These are phyloP conservation scores for Trichoderma aggressivum DNA, from an alignment of 2,329 filamentous ascomycete genomes.

Conservation along the genomic window DNA sequence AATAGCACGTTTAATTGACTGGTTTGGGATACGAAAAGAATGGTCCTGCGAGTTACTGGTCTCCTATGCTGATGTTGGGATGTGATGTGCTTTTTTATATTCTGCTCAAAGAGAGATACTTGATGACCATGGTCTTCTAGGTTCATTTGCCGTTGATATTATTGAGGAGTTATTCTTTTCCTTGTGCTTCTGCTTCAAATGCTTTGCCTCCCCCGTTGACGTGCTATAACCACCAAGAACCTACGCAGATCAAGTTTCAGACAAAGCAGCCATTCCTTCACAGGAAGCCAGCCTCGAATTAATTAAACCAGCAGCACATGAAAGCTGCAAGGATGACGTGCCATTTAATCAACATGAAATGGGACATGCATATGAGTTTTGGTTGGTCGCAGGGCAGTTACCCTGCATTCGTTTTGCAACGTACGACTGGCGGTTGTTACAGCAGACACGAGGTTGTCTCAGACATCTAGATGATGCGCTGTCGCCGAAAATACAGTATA, in stretches of 20 bases:
- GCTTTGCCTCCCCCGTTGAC: neutral
- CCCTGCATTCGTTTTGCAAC: neutral
- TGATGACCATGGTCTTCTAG: too few species aligned
- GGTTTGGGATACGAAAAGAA: conserved; percentile 1
- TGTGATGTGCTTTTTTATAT: neutral
- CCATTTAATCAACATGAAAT: neutral
- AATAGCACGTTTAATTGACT: conserved; percentile 17
- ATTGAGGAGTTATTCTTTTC: too few species aligned
- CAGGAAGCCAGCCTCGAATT: neutral
- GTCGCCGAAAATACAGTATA: neutral
- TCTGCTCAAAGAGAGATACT: neutral
- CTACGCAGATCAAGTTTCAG: neutral
- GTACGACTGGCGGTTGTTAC: neutral
- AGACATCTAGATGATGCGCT: neutral
- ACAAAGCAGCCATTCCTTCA: neutral
- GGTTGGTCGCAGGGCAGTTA: neutral
- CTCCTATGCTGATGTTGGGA: neutral
- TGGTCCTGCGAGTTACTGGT: too few species aligned
- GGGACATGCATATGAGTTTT: neutral
- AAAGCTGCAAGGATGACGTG: neutral
- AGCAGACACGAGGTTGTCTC: neutral
- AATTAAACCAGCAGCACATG: neutral
- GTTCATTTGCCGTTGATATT: neutral
- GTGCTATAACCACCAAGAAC: neutral
- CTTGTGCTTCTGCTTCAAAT: too few species aligned